Percentiles rank a stretch among this genome's conserved stretches.
phyloP scores from a whole-genome alignment of 345 rosid genomes.

The Garcia nutans region DNA sequence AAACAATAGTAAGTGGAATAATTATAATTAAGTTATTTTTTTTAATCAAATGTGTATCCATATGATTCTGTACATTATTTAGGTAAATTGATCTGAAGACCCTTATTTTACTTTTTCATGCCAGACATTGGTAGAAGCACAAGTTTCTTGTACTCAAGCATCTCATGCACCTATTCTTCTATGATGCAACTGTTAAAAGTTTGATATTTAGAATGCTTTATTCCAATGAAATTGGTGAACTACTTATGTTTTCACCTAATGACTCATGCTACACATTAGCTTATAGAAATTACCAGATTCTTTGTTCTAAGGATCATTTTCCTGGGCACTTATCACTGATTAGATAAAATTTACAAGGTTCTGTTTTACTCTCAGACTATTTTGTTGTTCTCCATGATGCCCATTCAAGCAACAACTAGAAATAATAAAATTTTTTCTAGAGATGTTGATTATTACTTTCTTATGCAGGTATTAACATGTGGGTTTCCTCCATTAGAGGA shows the following conservation, averaged over 20 bases:
- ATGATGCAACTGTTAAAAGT: neutral
- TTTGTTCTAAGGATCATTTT: neutral
- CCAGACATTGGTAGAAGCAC: neutral
- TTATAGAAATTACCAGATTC: neutral
- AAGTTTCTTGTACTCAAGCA: neutral
- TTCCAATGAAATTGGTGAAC: neutral
- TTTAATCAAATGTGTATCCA: neutral
- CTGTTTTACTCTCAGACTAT: neutral
- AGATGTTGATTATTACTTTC: constrained; percentile 8
- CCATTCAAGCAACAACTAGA: neutral
- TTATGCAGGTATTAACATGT: constrained; percentile 66
- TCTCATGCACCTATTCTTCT: neutral
- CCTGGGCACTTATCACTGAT: too few species aligned
- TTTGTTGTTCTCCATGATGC: neutral
- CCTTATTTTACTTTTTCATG: neutral
- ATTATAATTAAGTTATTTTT: neutral
- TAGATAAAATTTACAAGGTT: neutral
- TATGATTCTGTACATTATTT: neutral
- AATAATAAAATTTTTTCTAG: constrained; percentile 2
- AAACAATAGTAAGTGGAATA: neutral
- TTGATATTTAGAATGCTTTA: constrained; percentile 4
- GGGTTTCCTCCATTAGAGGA: constrained; percentile 96
- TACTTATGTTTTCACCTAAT: neutral
- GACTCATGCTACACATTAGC: neutral
- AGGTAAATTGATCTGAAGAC: neutral